These are phyloP conservation scores for Apiospora arundinis DNA, from an alignment of 2,329 filamentous ascomycete genomes.

Conservation along the genomic window DNA sequence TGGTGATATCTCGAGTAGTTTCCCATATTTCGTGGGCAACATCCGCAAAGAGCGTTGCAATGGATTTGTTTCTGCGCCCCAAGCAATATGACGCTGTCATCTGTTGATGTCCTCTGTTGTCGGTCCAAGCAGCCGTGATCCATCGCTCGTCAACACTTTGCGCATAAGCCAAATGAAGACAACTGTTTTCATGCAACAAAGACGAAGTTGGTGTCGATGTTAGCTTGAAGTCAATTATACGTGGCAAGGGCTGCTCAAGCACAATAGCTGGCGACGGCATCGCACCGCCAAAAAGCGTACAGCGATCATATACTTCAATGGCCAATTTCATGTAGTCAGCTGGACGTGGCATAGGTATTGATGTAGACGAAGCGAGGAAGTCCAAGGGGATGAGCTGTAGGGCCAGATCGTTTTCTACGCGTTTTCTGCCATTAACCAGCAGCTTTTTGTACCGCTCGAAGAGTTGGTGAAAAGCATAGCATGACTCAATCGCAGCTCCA, in stretches of 20 bases:
- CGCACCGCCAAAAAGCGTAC: constrained; percentile 61
- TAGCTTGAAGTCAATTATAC: constrained; percentile 78
- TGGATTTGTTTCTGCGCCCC: constrained; percentile 59
- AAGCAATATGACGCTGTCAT: constrained; percentile 77
- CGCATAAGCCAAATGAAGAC: constrained; percentile 81
- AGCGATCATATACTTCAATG: constrained; percentile 80
- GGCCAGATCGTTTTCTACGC: constrained; percentile 69
- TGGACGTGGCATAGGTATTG: constrained; percentile 67
- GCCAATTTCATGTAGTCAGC: constrained; percentile 67
- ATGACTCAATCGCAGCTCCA: constrained; percentile 71
- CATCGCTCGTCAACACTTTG: constrained; percentile 78
- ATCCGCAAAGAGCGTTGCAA: constrained; percentile 62
- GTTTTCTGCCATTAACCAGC: constrained; percentile 54
- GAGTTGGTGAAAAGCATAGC: constrained; percentile 74
- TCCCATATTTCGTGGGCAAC: constrained; percentile 80
- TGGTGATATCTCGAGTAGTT: constrained; percentile 76
- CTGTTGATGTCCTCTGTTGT: constrained; percentile 76
- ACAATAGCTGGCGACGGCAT: constrained; percentile 74
- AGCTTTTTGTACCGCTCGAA: constrained; percentile 67
- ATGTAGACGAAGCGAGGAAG: constrained; percentile 68
- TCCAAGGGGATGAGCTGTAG: constrained; percentile 77
- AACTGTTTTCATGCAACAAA: constrained; percentile 77
- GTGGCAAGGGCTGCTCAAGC: constrained; percentile 73
- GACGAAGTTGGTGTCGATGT: constrained; percentile 71
- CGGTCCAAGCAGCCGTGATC: constrained; percentile 82